Base-by-base conservation (phyloP, 2,329 filamentous ascomycete species). In the Epichloe uncinata region DNA sequence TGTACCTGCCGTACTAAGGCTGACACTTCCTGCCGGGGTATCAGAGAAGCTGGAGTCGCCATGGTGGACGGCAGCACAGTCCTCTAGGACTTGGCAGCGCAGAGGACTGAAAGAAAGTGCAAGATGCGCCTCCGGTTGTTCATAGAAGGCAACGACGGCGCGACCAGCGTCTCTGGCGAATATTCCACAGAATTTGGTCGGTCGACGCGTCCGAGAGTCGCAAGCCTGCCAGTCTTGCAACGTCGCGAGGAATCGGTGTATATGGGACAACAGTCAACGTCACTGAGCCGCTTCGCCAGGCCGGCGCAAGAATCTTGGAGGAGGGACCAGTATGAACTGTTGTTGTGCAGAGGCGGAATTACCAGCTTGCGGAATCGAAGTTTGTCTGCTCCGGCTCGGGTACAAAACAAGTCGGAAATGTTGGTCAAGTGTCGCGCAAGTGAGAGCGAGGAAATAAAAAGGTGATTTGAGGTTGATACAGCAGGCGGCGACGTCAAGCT, bases 1-100 rank as follows among this genome's bases (percentile, higher is more conserved):
- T 73, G 66, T 15, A 74, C 66, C 49, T 69, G 66, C 53, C 71
- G 65, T 42, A 71, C 62, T 47, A 80, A 67, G 43, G 61, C 56
- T 52, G 67, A 63, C 52, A 74, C 69, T 50, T 80, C 75, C 33
- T 62, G 59, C 50, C 61, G 60, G 45, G 66, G 55, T 48, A 68
- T 63, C 40, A 57, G 52, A 51, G 54, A 54, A 56, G 60, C 40
- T 18, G 56, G 48, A 26, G 60, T 59, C 22, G 60, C 56, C 60
- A 63, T 63, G 42, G 16, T 16, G 34, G 34, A 38, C 22, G 30
- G 49, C 40, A 34, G 34, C 34, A 41, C 16, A 20, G 30, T 36
- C 33, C 16, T 20, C 34, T 42, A 43, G 35, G 22, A 40, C n/a
- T 36, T 36, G 34, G 16, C 30, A 7, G 45, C 34, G 26, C 38